Conservation (phyloP, 2,329 filamentous ascomycete species). For the Fusarium tupiense region DNA sequence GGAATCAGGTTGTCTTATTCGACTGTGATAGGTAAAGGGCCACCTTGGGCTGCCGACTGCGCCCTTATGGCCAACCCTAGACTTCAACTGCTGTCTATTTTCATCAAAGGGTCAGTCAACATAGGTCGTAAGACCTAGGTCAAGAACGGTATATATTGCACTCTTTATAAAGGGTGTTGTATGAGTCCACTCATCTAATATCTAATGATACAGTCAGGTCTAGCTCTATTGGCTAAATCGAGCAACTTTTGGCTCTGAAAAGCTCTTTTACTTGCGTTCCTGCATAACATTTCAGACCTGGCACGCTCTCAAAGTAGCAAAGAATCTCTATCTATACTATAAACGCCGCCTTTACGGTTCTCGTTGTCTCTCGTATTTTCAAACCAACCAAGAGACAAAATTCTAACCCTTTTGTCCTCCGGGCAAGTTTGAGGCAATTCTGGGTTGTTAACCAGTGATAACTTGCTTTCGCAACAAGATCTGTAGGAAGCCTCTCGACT, state of each 20-base stretch:
- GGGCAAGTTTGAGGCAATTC: neutral
- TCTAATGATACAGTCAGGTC: conserved; percentile 9
- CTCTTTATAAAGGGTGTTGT: neutral
- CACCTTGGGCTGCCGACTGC: neutral
- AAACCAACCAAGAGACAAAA: neutral
- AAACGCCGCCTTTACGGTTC: conserved; percentile 22
- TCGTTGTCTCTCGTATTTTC: neutral
- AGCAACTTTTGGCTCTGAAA: neutral
- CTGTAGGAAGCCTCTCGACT: neutral
- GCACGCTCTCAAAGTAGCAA: conserved; percentile 4
- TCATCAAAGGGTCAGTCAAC: neutral
- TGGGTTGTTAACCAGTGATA: neutral
- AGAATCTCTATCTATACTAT: conserved; percentile 13
- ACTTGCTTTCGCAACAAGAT: neutral
- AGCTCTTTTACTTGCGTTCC: neutral
- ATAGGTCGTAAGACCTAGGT: neutral
- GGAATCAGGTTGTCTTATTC: neutral
- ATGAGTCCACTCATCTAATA: neutral
- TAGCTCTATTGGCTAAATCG: conserved; percentile 10
- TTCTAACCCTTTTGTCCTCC: neutral
- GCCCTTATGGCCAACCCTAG: neutral
- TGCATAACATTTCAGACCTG: conserved; percentile 5
- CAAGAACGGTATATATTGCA: neutral
- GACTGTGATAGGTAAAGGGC: neutral
- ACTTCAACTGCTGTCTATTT: neutral